Evolutionary conservation across 2,329 filamentous ascomycete genomes (phyloP).

Genomic region (Diaporthe sp.): DNA sequence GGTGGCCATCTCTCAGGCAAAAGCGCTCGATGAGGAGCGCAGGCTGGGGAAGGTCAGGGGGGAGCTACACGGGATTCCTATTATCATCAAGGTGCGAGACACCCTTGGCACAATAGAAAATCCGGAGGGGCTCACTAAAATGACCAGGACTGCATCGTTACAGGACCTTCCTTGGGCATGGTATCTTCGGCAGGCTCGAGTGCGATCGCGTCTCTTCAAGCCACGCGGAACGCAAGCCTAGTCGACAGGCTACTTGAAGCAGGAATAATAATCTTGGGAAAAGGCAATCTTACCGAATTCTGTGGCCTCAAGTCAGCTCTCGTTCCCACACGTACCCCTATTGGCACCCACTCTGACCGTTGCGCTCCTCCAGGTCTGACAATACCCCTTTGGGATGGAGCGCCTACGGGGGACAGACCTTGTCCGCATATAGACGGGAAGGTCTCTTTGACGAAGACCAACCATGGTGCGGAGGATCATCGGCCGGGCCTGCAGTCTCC

Average conservation of each 20-base stretch:
- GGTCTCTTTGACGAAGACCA: slow-evolving; percentile 38
- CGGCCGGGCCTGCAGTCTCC: slow-evolving; percentile 51
- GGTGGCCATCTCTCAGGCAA: slow-evolving; percentile 50
- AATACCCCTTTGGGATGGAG: slow-evolving; percentile 55
- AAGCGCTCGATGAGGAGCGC: slow-evolving; percentile 54
- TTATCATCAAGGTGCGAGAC: slow-evolving; percentile 50
- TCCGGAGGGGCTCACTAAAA: background rate
- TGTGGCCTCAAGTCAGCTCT: slow-evolving; percentile 45
- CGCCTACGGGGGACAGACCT: slow-evolving; percentile 45
- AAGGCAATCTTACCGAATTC: slow-evolving; percentile 53
- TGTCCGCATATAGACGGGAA: slow-evolving; percentile 41
- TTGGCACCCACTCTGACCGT: slow-evolving; percentile 28
- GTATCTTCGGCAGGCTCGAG: slow-evolving; percentile 55
- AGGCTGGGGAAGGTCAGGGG: slow-evolving; percentile 50
- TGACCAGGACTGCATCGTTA: slow-evolving; percentile 52
- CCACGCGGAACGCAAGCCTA: slow-evolving; percentile 52
- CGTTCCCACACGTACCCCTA: background rate
- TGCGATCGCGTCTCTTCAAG: slow-evolving; percentile 52
- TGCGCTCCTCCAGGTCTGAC: slow-evolving; percentile 47
- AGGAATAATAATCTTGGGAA: slow-evolving; percentile 44
- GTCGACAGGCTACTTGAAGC: slow-evolving; percentile 44
- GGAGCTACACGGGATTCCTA: slow-evolving; percentile 56
- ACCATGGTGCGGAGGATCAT: slow-evolving; percentile 46
- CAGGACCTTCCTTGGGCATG: slow-evolving; percentile 52
- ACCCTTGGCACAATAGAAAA: background rate